Base-by-base conservation (phyloP, 139 green algal species). In the Bryopsis sp. region DNA sequence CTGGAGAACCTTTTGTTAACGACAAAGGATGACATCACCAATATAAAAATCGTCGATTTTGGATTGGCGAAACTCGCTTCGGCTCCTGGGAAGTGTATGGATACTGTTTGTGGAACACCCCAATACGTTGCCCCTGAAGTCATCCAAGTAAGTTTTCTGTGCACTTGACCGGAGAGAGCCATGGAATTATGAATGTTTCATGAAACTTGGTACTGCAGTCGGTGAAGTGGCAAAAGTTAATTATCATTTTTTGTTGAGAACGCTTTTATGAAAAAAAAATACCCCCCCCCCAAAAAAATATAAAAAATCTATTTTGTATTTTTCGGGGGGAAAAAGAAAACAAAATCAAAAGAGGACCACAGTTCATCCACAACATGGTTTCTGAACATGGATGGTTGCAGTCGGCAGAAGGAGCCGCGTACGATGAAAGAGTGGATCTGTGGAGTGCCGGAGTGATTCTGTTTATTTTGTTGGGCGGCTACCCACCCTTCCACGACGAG, bases 61-160 rank as follows among this genome's bases (percentile, higher is more conserved):
- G 91, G 91, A 0, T 75, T 97, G 39, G 88, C 90, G 1, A 93
- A 92, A 74, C 82, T 84, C 36, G 72, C 72, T 5, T 35, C 6
- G 4, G 35, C 39, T 31, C 69, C 47, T 0, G 79, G 72, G 0
- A 71, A 47, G 7, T 67, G 73, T 2, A 86, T 96, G 79, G 76
- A 78, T 48, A 96, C 90, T 3, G 79, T 96, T 47, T 95, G 89
- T 38, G 92, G 92, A 4, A 95, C 92, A 7, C 92, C 92, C 2
- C 79, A 86, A 67, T 97, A 97, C 57, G 89, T 97, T 11, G 92
- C 92, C 0, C 92, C 92, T 3, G 92, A 97, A 75, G 86, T 97
- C 67, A 95, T 95, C 54, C 79, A 76, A n/a, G 72, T 59, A n/a
- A n/a, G n/a, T n/a, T n/a, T n/a, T n/a, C 47, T 73, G 81, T 63